Evolutionary conservation across 306 rosid species (phyloP), one percentile per base, ranked within the genome.

Genomic region (Morella rubra): DNA sequence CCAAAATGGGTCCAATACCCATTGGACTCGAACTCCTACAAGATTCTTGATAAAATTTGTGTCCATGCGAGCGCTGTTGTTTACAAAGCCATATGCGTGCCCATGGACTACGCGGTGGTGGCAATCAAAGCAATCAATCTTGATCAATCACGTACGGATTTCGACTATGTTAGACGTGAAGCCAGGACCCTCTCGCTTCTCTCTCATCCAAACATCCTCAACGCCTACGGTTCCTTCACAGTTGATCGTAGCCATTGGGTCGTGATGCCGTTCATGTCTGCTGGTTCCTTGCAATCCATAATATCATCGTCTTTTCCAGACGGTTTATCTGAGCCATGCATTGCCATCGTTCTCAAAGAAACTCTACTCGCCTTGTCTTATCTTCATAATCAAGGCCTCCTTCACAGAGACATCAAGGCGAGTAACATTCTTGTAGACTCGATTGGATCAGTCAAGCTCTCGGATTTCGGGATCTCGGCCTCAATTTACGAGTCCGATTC

Each of bases 81-180:
- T 20, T 92, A 87, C 84, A 90, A 89, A 45, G 96, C 97, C 22
- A 9, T 81, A 4, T 89, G 96, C 51, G 16, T 83, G 13, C 85
- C 96, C 7, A 51, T 82, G 75, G 78, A 85, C 73, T 84, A 84
- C 3, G 9, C 86, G 3, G 66, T 81, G 0, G 92, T 93, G 0
- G 97, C 97, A 11, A 90, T 90, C 73, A 90, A 90, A 72, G 76
- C 92, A 77, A 82, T 93, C 15, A 81, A 93, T 72, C 89, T 93
- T 0, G 90, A 87, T 18, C 86, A 82, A 19, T 84, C 87, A 0
- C 58, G 84, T 0, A 79, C 83, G 0, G 80, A 87, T 64, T 81
- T 87, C 6, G 92, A 90, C 15, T 70, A 69, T 15, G 75, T 86
- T 11, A 82, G 89, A 0, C 83, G 84, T 6, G 92, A 90, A 53